These are phyloP conservation scores for Galerina marginata DNA, from an alignment of 768 basidiomycete genomes.

Conservation along the genomic window DNA sequence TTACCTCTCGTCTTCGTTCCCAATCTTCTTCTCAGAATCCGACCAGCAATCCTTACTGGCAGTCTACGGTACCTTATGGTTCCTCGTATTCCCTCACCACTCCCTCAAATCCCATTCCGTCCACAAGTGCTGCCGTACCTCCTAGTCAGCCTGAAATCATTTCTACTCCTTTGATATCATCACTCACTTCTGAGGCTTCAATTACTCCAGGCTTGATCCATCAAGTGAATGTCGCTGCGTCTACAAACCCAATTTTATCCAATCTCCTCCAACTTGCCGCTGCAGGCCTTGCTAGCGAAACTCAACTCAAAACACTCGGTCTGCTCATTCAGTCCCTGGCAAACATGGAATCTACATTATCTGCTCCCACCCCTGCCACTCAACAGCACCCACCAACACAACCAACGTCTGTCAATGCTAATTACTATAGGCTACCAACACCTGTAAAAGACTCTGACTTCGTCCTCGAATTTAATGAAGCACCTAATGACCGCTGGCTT, in stretches of 20 bases:
- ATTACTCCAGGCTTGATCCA: conserved; percentile 64
- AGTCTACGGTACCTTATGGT: conserved; percentile 20
- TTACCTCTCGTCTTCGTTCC: conserved; percentile 49
- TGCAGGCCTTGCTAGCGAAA: conserved; percentile 61
- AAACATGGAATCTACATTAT: conserved; percentile 27
- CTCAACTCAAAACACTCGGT: conserved; percentile 71
- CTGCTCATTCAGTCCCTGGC: conserved; percentile 76
- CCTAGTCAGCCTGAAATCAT: conserved; percentile 18
- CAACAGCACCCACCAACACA: conserved; percentile 11
- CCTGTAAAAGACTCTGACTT: conserved; percentile 70
- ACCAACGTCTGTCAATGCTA: conserved; percentile 8
- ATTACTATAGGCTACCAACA: conserved; percentile 14
- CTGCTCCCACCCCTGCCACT: conserved; percentile 11
- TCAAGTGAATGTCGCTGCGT: conserved; percentile 70
- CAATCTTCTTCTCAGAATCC: conserved; percentile 30
- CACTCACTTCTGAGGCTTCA: conserved; percentile 46
- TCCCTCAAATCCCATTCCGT: neutral
- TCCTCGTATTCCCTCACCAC: conserved; percentile 12
- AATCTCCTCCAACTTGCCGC: conserved; percentile 71
- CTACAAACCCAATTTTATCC: conserved; percentile 69
- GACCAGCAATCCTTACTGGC: conserved; percentile 27
- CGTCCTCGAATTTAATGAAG: conserved; percentile 73
- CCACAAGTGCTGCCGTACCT: conserved; percentile 9
- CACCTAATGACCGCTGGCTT: conserved; percentile 65
- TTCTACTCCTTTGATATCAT: conserved; percentile 49